Percentiles rank a stretch among this genome's conserved stretches.
phyloP scores from a whole-genome alignment of 192 early-diverging fungal species.

The Coemansia javaensis region DNA sequence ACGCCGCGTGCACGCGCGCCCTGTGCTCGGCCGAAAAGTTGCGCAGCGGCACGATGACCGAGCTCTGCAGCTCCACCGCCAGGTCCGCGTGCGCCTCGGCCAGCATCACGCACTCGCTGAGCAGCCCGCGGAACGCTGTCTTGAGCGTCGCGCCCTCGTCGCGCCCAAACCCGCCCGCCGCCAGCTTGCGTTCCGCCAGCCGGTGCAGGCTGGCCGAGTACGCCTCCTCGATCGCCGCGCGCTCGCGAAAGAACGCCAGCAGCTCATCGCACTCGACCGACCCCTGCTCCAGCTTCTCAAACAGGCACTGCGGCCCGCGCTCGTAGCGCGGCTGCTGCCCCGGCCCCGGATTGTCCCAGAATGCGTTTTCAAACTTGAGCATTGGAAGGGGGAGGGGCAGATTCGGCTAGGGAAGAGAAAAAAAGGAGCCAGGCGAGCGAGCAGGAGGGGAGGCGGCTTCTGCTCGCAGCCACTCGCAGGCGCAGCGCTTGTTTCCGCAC shows the following conservation, averaged over 20 bases:
- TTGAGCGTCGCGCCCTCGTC: constrained; percentile 53
- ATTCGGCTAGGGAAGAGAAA: too few relatives aligned
- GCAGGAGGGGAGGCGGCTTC: too few relatives aligned
- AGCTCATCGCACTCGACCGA: constrained; percentile 44
- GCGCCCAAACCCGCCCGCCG: constrained; percentile 34
- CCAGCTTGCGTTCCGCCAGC: constrained; percentile 26
- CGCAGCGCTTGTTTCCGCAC: too few relatives aligned
- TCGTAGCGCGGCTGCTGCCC: constrained; percentile 48
- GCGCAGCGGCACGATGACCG: constrained; percentile 41
- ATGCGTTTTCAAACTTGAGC: constrained; percentile 51
- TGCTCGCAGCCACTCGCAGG: too few relatives aligned
- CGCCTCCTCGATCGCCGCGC: constrained; percentile 39
- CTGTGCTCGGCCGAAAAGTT: constrained; percentile 42
- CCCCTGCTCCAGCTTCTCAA: constrained; percentile 49
- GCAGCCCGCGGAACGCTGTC: constrained; percentile 43
- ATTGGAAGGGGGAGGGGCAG: background rate
- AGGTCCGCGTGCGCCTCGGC: constrained; percentile 34
- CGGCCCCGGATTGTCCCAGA: constrained; percentile 50
- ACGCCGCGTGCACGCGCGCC: constrained; percentile 40
- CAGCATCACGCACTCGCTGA: constrained; percentile 34
- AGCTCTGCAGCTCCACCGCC: constrained; percentile 42
- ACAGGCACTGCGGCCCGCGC: constrained; percentile 38
- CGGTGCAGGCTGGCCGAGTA: constrained; percentile 40
- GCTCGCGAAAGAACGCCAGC: constrained; percentile 39
- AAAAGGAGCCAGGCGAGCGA: too few relatives aligned